Evolutionary conservation across 225 moss, liverwort and hornwort species (phyloP), one percentile per base, ranked within the genome.

Genomic region (Pseudisothecium myosuroides): DNA sequence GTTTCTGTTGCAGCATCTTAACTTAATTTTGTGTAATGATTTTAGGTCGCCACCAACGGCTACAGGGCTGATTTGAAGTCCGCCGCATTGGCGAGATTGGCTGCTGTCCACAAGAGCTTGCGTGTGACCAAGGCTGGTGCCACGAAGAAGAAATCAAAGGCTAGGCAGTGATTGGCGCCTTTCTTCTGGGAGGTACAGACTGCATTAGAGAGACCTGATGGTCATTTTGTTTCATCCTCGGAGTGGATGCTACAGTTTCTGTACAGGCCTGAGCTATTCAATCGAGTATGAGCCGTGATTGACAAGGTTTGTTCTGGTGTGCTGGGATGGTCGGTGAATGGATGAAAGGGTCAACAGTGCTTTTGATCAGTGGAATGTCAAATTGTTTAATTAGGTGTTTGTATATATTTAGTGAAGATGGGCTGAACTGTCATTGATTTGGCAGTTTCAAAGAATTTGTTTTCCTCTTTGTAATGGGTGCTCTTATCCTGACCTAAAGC

Each of bases 1-100:
- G 39, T 13, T 58, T 31, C 18, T 10, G 10, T 83, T 14, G 41
- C 34, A 36, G 68, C 17, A 45, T 34, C 27, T 17, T 84, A 84
- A 89, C 21, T 6, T 31, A 26, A 10, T 61, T 21, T 15, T 52
- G 23, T 34, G 24, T 56, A 63, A 73, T 75, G 47, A 58, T 32
- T 86, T 64, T 86, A 98, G 97, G 98, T 98, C 16, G 96, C 89
- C 22, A 89, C 90, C 61, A 96, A 97, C 62, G 93, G 95, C 28
- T 98, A 98, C 92, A 95, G 96, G 88, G 90, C 94, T 81, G 98
- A 98, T 80, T 91, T 98, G 87, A 98, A 96, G 95, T 52, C 89
- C 39, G 90, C 97, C 68, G 41, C 97, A 41, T 88, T 98, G 84
- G 97, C 97, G 52, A 92, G 98, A 74, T 89, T 98, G 89, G 92